Evolutionary conservation across 306 rosid genomes (phyloP).

Genomic region (Aeschynomene evenia): DNA sequence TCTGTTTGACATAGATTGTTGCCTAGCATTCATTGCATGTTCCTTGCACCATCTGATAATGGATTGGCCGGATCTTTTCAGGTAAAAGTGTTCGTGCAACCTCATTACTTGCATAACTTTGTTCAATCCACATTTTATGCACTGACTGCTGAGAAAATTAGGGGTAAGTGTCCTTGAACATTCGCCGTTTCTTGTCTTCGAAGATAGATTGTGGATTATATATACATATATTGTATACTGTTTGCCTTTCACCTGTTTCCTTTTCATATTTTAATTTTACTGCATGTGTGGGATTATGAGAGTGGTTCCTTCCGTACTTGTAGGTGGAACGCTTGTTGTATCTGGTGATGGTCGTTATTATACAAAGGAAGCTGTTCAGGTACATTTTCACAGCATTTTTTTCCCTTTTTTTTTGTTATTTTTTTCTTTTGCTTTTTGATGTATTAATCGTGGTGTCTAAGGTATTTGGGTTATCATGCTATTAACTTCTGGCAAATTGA

Average conservation of each 20-base stretch:
- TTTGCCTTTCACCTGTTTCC: conserved; percentile 2
- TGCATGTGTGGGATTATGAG: conserved; percentile 8
- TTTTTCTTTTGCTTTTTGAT: neutral
- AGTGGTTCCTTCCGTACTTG: conserved; percentile 27
- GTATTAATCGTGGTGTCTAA: neutral
- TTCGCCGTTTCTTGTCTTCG: neutral
- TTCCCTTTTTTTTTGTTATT: neutral
- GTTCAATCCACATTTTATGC: conserved; percentile 90
- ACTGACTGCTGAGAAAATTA: conserved; percentile 72
- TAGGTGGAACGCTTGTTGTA: conserved; percentile 91
- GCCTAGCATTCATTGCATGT: neutral
- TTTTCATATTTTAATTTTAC: neutral
- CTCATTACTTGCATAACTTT: conserved; percentile 84
- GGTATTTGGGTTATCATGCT: conserved; percentile 7
- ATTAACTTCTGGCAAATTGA: conserved; percentile 5
- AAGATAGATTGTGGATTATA: neutral
- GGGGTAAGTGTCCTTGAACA: conserved; percentile 48
- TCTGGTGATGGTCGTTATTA: conserved; percentile 99
- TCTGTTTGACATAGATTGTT: neutral
- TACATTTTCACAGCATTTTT: conserved; percentile 19
- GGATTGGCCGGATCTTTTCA: conserved; percentile 46
- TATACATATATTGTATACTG: neutral
- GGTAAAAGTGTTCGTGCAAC: conserved; percentile 92
- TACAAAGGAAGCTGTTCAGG: conserved; percentile 96
- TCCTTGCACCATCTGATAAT: conserved; percentile 4